Percentiles rank a stretch among this genome's conserved stretches.
Conservation (phyloP, 2,329 filamentous ascomycete genomes). For the Chaetomium sp. region DNA sequence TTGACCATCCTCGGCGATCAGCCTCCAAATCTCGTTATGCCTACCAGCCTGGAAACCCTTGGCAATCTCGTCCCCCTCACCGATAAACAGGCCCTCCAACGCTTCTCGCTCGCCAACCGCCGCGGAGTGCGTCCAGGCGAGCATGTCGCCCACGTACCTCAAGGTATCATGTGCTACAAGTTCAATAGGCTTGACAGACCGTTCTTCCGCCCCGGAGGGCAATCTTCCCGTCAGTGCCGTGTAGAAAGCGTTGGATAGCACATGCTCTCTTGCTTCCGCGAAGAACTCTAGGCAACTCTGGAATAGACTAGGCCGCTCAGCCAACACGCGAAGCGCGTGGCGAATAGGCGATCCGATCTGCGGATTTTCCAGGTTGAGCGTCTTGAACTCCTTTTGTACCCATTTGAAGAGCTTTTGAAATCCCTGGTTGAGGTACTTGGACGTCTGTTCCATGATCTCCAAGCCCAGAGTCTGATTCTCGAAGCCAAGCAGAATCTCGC, state of each 20-base stretch:
- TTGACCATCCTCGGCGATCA: slow-evolving; percentile 52
- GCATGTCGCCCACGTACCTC: slow-evolving; percentile 92
- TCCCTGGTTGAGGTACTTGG: slow-evolving; percentile 76
- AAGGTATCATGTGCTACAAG: slow-evolving; percentile 86
- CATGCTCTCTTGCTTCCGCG: slow-evolving; percentile 79
- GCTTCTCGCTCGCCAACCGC: slow-evolving; percentile 91
- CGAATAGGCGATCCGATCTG: slow-evolving; percentile 83
- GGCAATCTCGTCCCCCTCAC: slow-evolving; percentile 81
- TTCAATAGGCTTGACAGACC: slow-evolving; percentile 80
- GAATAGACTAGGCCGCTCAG: slow-evolving; percentile 83
- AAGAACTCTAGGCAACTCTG: slow-evolving; percentile 92
- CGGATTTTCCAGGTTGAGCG: slow-evolving; percentile 85
- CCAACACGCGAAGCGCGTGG: slow-evolving; percentile 75
- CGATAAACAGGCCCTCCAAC: slow-evolving; percentile 83
- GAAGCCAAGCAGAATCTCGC: slow-evolving; percentile 79
- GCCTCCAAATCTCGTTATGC: slow-evolving; percentile 77
- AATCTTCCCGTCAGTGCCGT: slow-evolving; percentile 72
- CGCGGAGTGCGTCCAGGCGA: slow-evolving; percentile 92
- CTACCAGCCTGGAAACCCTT: slow-evolving; percentile 73
- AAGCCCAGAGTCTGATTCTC: slow-evolving; percentile 83
- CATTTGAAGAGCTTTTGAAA: slow-evolving; percentile 96
- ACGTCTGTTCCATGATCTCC: slow-evolving; percentile 86
- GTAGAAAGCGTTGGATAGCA: slow-evolving; percentile 84
- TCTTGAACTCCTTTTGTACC: slow-evolving; percentile 90
- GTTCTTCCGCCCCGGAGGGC: slow-evolving; percentile 51